Percentiles rank a stretch among this genome's conserved stretches.
Conservation (phyloP, 352 stramenopile genomes). For the Peronospora belbahrii region DNA sequence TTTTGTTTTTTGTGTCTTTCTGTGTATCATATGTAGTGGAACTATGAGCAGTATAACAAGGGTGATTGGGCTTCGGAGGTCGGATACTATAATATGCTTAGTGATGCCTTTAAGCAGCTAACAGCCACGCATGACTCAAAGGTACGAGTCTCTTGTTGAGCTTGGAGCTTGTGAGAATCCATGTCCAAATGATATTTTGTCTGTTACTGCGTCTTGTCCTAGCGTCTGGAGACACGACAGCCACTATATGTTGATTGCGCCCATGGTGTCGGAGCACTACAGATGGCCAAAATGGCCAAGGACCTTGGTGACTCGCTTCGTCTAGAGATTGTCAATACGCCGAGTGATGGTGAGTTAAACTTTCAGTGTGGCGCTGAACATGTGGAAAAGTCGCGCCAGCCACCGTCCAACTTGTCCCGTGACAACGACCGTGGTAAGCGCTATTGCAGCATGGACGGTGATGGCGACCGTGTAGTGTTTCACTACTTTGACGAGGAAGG, state of each 20-base stretch:
- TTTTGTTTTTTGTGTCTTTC: too few relatives aligned
- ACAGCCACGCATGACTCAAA: constrained; percentile 72
- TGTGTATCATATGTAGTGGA: constrained; percentile 47
- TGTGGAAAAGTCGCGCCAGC: constrained; percentile 91
- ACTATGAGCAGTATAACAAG: constrained; percentile 85
- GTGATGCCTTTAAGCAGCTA: constrained; percentile 88
- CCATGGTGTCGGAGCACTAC: constrained; percentile 87
- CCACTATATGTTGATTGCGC: constrained; percentile 90
- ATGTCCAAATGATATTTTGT: background rate
- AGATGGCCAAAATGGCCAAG: constrained; percentile 71
- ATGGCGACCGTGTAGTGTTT: constrained; percentile 98
- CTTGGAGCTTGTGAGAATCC: background rate
- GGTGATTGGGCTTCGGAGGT: constrained; percentile 84
- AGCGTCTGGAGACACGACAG: constrained; percentile 70
- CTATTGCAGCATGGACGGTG: constrained; percentile 94
- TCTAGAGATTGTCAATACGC: constrained; percentile 76
- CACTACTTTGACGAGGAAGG: constrained; percentile 85
- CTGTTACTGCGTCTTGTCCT: constrained; percentile 1
- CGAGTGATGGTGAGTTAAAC: constrained; percentile 90
- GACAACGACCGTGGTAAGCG: constrained; percentile 65
- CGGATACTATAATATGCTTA: constrained; percentile 94
- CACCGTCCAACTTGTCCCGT: constrained; percentile 55
- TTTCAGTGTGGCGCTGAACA: constrained; percentile 94
- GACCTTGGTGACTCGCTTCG: constrained; percentile 72
- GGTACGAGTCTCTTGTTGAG: too few relatives aligned